Conservation (phyloP, 164 flowering plant species). For the Tetracentron sinense region DNA sequence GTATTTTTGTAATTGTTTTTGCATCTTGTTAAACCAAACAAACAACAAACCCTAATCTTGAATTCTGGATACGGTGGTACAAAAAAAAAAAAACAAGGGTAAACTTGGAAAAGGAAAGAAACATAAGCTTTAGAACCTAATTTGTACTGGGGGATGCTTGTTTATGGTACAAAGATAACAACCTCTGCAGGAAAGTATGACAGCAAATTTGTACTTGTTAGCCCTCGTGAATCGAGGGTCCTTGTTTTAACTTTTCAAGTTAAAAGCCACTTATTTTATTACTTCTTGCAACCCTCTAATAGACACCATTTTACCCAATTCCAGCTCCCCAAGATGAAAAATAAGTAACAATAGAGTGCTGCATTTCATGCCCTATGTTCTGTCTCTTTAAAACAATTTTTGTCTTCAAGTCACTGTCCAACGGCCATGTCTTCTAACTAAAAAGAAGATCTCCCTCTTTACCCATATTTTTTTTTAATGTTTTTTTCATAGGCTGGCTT, state of each 20-base stretch:
- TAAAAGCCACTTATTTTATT: slow-evolving; percentile 8
- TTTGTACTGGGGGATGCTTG: slow-evolving; percentile 16
- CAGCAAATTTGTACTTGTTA: slow-evolving; percentile 18
- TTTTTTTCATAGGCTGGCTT: no score
- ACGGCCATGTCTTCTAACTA: slow-evolving; percentile 19
- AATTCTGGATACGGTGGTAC: no score
- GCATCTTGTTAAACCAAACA: no score
- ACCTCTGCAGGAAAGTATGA: slow-evolving; percentile 34
- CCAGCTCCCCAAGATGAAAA: slow-evolving; percentile 15
- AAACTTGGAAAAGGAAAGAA: slow-evolving; percentile 4
- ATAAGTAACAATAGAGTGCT: not conserved
- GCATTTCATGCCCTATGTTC: slow-evolving; percentile 40
- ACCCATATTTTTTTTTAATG: no score
- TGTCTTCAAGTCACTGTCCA: slow-evolving; percentile 26
- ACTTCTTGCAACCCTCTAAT: not conserved
- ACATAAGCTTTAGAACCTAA: slow-evolving; percentile 13
- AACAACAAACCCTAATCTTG: no score
- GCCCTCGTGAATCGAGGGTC: slow-evolving; percentile 40
- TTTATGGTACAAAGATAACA: slow-evolving; percentile 46
- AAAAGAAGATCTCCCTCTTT: no score
- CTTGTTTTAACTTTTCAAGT: slow-evolving; percentile 17
- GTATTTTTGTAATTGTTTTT: no score
- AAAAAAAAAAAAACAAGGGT: slow-evolving; percentile 15
- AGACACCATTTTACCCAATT: not conserved
- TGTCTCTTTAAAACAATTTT: slow-evolving; percentile 51